Evolutionary conservation across 1,139 yeast species (phyloP), one percentile per base, ranked within the genome.

Genomic region (Zygosaccharomyces pseudobailii): DNA sequence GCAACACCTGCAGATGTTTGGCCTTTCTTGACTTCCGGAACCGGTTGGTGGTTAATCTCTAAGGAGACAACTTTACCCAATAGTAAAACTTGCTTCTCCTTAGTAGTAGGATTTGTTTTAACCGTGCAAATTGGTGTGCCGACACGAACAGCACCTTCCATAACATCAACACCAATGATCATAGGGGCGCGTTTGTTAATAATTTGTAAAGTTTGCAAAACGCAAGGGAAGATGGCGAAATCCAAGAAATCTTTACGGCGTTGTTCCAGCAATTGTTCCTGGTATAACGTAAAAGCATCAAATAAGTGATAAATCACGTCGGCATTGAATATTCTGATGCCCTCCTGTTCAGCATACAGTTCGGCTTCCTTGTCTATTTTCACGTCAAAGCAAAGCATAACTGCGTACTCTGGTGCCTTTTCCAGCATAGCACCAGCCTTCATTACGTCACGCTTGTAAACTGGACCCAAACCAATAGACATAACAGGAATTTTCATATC

Each of bases 401-500:
- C 86, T 5, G 99, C 98, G 57, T 71, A 84, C 68, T 92, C 97
- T 50, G 94, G 94, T 9, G 96, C 97, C 70, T 84, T 89, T 56
- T 94, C 98, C 68, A 92, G 76, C 98, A 92, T 92, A 1, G 98
- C 83, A 23, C 90, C 78, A 9, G 97, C 96, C 68, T 90, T 87
- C 96, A 92, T 92, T 46, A 92, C 95, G 75, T 92, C 99, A 73
- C 97, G 85, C 75, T 90, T 92, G 75, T 72, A 92, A 32, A 92
- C 98, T 49, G 98, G 98, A 59, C 99, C 99, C 66, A 94, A 79
- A 50, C 97, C 95, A 67, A 92, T 90, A 36, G 96, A 86, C 96
- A 90, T 89, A 43, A 92, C 99, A 28, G 99, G 99, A 69, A 94
- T 92, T 77, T 92, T 92, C 97, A 89, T 88, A 62, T 87, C 96